Evolutionary conservation across 2,329 filamentous ascomycete species (phyloP).

Genomic region (Cercospora zeae-maydis): DNA sequence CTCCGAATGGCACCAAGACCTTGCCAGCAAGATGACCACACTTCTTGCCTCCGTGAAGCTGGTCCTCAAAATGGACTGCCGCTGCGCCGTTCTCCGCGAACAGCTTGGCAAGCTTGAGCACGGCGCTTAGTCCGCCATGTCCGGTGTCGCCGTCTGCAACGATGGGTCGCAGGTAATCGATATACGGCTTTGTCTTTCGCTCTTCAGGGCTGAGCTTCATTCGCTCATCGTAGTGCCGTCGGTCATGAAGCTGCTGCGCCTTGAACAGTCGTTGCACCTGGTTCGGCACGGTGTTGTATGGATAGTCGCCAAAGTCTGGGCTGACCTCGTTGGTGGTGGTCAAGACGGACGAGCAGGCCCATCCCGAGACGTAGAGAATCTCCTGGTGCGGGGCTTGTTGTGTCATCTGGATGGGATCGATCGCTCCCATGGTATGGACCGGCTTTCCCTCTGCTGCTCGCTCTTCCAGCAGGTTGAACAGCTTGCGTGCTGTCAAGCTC

Average conservation of each 20-base stretch:
- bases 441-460: conserved; percentile 74
- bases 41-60: conserved; percentile 97
- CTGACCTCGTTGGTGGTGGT: conserved; percentile 96
- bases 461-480: conserved; percentile 84
- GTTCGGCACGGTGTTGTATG: conserved; percentile 97
- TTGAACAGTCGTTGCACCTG: conserved; percentile 95
- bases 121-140: conserved; percentile 86
- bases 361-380: conserved; percentile 91
- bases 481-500: conserved; percentile 89
- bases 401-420: conserved; percentile 99
- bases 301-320: conserved; percentile 96
- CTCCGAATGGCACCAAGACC: conserved; percentile 85
- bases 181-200: conserved; percentile 72
- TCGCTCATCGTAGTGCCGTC: conserved; percentile 86
- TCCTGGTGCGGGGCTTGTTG: conserved; percentile 96
- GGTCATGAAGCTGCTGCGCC: conserved; percentile 93
- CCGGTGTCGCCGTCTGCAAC: conserved; percentile 94
- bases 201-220: conserved; percentile 72
- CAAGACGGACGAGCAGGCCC: conserved; percentile 92
- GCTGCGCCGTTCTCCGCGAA: conserved; percentile 97
- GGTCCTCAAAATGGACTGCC: conserved; percentile 95
- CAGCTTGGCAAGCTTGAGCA: conserved; percentile 92
- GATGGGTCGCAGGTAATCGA: conserved; percentile 91
- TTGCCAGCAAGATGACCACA: conserved; percentile 96
- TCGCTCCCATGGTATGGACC: conserved; percentile 95